Percentiles rank a stretch among this genome's conserved stretches.
phyloP scores from a whole-genome alignment of 1,284 basidiomycete genomes.

The Peniophora sp. region DNA sequence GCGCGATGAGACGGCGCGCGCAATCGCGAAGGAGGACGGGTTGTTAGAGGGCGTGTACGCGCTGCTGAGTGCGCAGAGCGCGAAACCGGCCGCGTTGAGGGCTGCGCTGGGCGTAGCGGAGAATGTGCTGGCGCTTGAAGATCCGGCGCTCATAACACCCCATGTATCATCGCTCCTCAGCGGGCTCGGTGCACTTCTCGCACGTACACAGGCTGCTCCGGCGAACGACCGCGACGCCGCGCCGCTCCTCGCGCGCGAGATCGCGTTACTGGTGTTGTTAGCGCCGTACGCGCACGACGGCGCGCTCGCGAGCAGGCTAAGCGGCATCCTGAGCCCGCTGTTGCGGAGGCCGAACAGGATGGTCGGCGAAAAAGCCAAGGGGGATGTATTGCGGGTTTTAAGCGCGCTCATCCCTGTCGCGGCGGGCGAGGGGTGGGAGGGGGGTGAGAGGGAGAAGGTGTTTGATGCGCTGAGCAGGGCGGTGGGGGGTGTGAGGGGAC shows the following conservation, averaged over 20 bases:
- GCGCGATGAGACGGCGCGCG: constrained; percentile 46
- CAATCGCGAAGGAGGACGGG: constrained; percentile 67
- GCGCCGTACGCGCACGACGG: constrained; percentile 70
- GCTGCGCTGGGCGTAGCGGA: constrained; percentile 87
- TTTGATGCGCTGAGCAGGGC: too few relatives aligned
- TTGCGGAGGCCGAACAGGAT: constrained; percentile 71
- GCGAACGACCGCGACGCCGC: constrained; percentile 43
- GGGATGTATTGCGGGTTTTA: constrained; percentile 77
- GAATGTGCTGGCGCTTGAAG: constrained; percentile 54
- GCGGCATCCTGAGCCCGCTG: constrained; percentile 74
- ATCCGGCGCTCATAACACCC: constrained; percentile 58
- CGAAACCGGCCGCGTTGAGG: constrained; percentile 80
- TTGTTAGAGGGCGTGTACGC: constrained; percentile 76
- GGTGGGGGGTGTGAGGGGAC: too few relatives aligned
- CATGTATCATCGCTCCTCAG: constrained; percentile 72
- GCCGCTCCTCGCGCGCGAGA: constrained; percentile 77
- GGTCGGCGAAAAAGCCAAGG: constrained; percentile 84
- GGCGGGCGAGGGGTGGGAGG: too few relatives aligned
- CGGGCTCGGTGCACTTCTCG: constrained; percentile 68
- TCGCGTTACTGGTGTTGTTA: constrained; percentile 74
- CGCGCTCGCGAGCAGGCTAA: constrained; percentile 68
- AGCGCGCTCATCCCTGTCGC: constrained; percentile 64
- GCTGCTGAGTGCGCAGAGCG: constrained; percentile 75
- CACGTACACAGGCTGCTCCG: constrained; percentile 45
- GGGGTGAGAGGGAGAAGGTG: too few relatives aligned